Evolutionary conservation across 768 basidiomycete genomes (phyloP), one percentile per base, ranked within the genome.

Genomic region (Lactarius hengduanensis): DNA sequence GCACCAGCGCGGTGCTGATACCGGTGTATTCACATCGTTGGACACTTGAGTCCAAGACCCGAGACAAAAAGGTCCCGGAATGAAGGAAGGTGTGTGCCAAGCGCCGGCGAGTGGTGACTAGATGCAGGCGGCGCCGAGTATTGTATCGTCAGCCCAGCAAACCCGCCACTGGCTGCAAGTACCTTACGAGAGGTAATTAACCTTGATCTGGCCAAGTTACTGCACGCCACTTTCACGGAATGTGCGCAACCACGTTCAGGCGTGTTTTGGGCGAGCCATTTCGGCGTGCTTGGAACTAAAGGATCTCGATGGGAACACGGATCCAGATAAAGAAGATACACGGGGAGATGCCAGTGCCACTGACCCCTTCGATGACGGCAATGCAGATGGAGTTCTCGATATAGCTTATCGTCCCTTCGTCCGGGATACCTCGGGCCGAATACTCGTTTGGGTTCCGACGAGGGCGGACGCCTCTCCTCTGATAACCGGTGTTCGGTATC

Each of bases 311-410:
- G 26, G 58, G 30, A 56, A 22, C 32, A 36, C 34, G 53, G 57
- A 55, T 59, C 64, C 64, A 66, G 67, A 68, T 68, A 60, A 36
- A 68, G 59, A 62, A 57, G 61, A 62, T 62, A 47, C 61, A 30
- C 61, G 61, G 15, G 20, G 18, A 47, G 50, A 53, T 53, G 50
- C 50, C 50, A 26, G 50, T 53, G 50, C 26, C 50, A 53, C 50
- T 38, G 61, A 47, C 45, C 18, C 15, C 34, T 50, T 43, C 41
- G 61, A 66, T 65, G 59, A 61, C 43, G 58, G 56, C 58, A 57
- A 54, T 40, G 45, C 18, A 53, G 65, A 57, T 66, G 65, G 38
- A 30, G 45, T 22, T 16, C 67, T 61, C 67, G 64, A 68, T 68
- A 68, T 68, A 15, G 66, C 22, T 36, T 43, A 64, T 64, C 57